Conservation (phyloP, 148 eudicot species). For the Heliamphora exappendiculata region DNA sequence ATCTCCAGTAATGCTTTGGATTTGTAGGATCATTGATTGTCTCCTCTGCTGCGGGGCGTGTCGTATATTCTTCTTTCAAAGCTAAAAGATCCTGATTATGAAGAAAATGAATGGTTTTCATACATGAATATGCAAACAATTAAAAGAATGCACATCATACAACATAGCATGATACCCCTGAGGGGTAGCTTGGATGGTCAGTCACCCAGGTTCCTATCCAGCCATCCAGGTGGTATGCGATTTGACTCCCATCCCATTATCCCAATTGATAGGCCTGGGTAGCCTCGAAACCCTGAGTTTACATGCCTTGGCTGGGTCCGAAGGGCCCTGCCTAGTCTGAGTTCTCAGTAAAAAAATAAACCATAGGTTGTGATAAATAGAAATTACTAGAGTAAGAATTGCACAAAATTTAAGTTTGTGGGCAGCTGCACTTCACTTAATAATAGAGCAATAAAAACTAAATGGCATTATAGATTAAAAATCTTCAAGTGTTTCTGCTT, state of each 20-base stretch:
- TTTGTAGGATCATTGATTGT: conserved; percentile 95
- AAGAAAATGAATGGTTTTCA: background rate
- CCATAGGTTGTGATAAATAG: background rate
- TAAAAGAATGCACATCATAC: background rate
- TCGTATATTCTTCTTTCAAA: conserved; percentile 73
- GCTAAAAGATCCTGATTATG: conserved; percentile 73
- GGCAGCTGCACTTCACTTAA: background rate
- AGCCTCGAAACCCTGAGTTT: too few species aligned
- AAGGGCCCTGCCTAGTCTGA: too few species aligned
- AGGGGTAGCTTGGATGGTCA: too few species aligned
- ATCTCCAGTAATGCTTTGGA: conserved; percentile 97
- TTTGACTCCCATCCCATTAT: too few species aligned
- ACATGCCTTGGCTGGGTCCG: too few species aligned
- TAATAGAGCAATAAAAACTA: background rate
- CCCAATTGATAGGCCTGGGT: too few species aligned
- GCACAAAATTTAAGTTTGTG: background rate
- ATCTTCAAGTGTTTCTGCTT: background rate
- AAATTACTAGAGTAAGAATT: background rate
- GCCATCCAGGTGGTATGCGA: too few species aligned
- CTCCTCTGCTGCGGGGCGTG: conserved; percentile 86
- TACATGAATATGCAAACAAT: background rate
- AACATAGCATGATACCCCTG: background rate
- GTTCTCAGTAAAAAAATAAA: too few species aligned
- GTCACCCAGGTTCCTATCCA: too few species aligned
- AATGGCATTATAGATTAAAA: background rate